A percentile compares a stretch with the other conserved stretches of the same genome.
phyloP scores from a whole-genome alignment of 1,284 basidiomycete genomes.

The Sporisorium scitamineum region DNA sequence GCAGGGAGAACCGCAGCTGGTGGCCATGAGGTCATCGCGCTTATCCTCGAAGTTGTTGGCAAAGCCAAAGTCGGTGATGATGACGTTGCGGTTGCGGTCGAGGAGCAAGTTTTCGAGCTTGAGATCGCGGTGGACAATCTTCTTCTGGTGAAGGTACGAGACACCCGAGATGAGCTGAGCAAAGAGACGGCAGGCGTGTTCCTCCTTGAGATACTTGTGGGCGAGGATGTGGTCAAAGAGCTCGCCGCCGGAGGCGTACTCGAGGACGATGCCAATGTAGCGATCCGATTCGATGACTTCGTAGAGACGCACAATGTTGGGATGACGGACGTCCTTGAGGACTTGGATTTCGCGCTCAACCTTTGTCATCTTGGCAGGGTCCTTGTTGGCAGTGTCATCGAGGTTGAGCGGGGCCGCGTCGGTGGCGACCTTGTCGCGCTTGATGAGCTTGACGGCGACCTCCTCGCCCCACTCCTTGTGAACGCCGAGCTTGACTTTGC shows the following conservation, averaged over 20 bases:
- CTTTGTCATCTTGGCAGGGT: conserved; percentile 84
- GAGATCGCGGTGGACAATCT: conserved; percentile 98
- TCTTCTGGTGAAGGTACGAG: conserved; percentile 98
- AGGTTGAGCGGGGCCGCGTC: conserved; percentile 68
- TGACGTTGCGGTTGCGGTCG: conserved; percentile 96
- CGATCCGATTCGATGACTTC: conserved; percentile 99
- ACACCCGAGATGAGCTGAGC: conserved; percentile 98
- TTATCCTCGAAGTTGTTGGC: conserved; percentile 89
- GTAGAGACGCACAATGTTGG: conserved; percentile 97
- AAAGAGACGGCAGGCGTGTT: conserved; percentile 94
- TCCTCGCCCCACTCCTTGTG: conserved; percentile 94
- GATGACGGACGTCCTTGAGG: conserved; percentile 90
- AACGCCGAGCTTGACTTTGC: conserved; percentile 97
- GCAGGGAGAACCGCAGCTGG: conserved; percentile 95
- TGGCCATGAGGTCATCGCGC: conserved; percentile 96
- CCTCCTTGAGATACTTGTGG: conserved; percentile 94
- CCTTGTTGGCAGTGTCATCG: conserved; percentile 47
- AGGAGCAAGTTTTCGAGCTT: conserved; percentile 98
- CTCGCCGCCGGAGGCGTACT: conserved; percentile 95
- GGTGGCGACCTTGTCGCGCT: conserved; percentile 89
- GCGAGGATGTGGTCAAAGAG: conserved; percentile 99
- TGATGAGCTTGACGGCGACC: conserved; percentile 98
- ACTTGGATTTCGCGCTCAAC: conserved; percentile 98
- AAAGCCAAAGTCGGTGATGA: conserved; percentile 99
- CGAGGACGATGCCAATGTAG: conserved; percentile 99